Evolutionary conservation across 805 yeast species (phyloP), one percentile per base, ranked within the genome.

Genomic region (Candida hungchunana): DNA sequence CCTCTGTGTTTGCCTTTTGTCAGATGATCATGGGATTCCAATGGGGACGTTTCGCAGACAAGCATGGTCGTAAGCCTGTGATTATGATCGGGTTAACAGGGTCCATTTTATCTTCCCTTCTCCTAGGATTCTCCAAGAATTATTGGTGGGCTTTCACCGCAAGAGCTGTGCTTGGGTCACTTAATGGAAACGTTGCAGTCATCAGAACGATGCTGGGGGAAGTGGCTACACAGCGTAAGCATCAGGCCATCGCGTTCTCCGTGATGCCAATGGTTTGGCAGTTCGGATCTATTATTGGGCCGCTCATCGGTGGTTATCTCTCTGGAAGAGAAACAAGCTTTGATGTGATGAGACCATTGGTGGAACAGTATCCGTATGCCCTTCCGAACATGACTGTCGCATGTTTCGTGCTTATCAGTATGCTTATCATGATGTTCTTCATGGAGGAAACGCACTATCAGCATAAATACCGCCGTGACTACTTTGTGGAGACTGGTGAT

Each of bases 151-250:
- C 83, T 0, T 45, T 79, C 4, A 48, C 60, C 11, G 74, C 83
- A 8, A 62, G 84, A 48, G 61, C 70, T 15, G 43, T 69, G 28
- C 69, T 73, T 59, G 86, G 86, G 0, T 56, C 71, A 3, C 56
- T 78, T 27, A 79, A 78, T 50, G 86, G 84, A 6, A 79, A 79
- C 50, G 73, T 77, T 7, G 77, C 79, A 1, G 82, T 79, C n/a
- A 50, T 79, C 21, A 59, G 85, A 52, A 79, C 85, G 0, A 58
- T 68, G 32, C 63, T 79, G 29, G 85, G 83, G 3, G 86, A 79
- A 50, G 56, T 75, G 12, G 79, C 81, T 4, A 59, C 58, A 2
- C 73, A 77, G 38, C 62, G 75, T 34, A 61, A 64, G 23, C 83
- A 78, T 50, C 82, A 78, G 52, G 79, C 82, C 8, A 37, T 76